Percentiles rank a stretch among this genome's conserved stretches.
phyloP scores from a whole-genome alignment of 2,329 filamentous ascomycete species.

The Alternaria sp. region DNA sequence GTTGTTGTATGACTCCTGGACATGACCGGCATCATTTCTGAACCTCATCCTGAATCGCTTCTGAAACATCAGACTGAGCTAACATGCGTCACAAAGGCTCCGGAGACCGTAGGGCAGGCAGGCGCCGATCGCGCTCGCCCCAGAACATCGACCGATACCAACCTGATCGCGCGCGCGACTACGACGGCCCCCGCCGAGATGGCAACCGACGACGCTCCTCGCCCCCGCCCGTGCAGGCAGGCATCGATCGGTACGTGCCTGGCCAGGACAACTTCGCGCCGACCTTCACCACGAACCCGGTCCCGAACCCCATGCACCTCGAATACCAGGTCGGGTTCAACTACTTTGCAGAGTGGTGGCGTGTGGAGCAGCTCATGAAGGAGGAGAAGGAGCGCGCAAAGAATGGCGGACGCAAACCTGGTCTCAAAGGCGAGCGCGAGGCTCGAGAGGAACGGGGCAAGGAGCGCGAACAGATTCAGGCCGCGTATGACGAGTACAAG shows the following conservation, averaged over 20 bases:
- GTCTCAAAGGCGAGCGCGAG: constrained; percentile 69
- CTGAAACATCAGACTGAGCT: neutral
- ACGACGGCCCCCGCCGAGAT: constrained; percentile 67
- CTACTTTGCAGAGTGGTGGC: constrained; percentile 87
- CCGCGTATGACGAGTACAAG: constrained; percentile 70
- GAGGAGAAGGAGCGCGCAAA: constrained; percentile 77
- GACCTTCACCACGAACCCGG: constrained; percentile 66
- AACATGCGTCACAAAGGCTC: constrained; percentile 21
- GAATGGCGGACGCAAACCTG: constrained; percentile 71
- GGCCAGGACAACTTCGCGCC: constrained; percentile 67
- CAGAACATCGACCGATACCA: constrained; percentile 77
- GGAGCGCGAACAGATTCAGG: constrained; percentile 79
- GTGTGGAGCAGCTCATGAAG: constrained; percentile 80
- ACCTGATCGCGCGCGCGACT: constrained; percentile 72
- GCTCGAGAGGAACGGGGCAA: constrained; percentile 76
- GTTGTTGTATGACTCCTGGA: neutral
- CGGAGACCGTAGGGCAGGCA: constrained; percentile 41
- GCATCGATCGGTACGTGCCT: constrained; percentile 85
- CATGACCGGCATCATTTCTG: neutral
- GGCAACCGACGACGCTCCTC: constrained; percentile 67
- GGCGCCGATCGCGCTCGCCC: constrained; percentile 73
- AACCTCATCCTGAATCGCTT: neutral
- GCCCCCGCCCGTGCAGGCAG: constrained; percentile 66
- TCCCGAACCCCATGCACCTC: constrained; percentile 74
- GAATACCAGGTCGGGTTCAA: constrained; percentile 85